phyloP scores from a whole-genome alignment of 73 alveolate species.

The Paramecium pentaurelia region DNA sequence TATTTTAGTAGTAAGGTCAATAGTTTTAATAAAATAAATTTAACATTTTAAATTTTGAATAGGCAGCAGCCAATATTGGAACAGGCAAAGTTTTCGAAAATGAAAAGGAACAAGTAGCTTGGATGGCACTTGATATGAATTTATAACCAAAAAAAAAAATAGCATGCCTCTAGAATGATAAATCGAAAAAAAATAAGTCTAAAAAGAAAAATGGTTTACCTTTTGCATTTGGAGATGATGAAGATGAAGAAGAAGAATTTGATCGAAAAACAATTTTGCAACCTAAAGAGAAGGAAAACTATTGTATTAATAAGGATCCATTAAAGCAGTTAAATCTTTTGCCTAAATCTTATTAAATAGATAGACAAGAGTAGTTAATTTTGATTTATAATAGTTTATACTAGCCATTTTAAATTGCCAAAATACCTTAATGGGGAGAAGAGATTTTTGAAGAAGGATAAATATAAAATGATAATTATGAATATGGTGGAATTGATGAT shows the following conservation, averaged over 20 bases:
- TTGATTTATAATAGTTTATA: not conserved
- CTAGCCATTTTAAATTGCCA: not conserved
- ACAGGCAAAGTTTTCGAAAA: not conserved
- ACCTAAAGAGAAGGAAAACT: not conserved
- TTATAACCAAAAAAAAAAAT: not conserved
- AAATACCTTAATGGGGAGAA: not conserved
- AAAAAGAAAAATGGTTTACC: not conserved
- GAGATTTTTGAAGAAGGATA: not conserved
- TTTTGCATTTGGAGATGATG: not conserved
- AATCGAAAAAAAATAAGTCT: not conserved
- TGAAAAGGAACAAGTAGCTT: conserved; percentile 2
- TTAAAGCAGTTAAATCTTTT: not conserved
- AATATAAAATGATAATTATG: not conserved
- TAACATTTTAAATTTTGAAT: not conserved
- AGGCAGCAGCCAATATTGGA: not conserved
- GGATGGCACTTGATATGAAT: conserved; percentile 10
- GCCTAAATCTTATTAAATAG: not conserved
- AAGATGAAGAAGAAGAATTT: not conserved
- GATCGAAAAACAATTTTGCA: not conserved
- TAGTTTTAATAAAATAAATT: not conserved
- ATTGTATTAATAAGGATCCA: not conserved
- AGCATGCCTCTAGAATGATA: not conserved
- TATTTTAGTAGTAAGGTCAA: not conserved
- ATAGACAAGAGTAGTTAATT: not conserved
- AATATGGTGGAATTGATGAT: not conserved